Evolutionary conservation across 2,329 filamentous ascomycete genomes (phyloP).

Genomic region (Calonectria pseudoreteaudii): DNA sequence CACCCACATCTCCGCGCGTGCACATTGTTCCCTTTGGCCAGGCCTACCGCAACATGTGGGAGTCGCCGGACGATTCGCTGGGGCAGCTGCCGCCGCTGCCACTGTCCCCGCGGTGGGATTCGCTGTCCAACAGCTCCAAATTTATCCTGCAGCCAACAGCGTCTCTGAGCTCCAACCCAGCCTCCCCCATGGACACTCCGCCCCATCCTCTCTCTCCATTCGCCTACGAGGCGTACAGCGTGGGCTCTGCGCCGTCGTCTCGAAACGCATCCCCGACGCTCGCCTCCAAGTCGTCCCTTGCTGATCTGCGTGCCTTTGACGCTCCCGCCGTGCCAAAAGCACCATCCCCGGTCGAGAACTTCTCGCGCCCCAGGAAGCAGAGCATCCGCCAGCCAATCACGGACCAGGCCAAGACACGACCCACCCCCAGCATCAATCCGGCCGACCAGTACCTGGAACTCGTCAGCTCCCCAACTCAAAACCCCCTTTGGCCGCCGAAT

Average conservation of each 20-base stretch:
- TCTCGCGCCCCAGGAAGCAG: slow-evolving; percentile 68
- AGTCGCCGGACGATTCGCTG: slow-evolving; percentile 36
- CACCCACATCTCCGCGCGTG: slow-evolving; percentile 37
- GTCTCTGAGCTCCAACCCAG: slow-evolving; percentile 31
- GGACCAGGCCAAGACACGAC: slow-evolving; percentile 49
- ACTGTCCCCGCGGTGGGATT: slow-evolving; percentile 60
- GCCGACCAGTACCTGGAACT: slow-evolving; percentile 47
- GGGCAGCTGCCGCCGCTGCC: slow-evolving; percentile 50
- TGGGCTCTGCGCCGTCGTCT: slow-evolving; percentile 34
- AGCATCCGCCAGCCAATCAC: slow-evolving; percentile 60
- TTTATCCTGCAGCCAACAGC: slow-evolving; percentile 40
- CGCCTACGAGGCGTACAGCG: slow-evolving; percentile 38
- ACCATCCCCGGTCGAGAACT: slow-evolving; percentile 64
- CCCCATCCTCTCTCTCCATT: slow-evolving; percentile 42
- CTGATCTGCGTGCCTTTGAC: slow-evolving; percentile 51
- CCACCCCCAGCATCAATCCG: slow-evolving; percentile 42
- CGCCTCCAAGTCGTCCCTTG: slow-evolving; percentile 46
- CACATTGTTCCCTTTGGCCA: slow-evolving; percentile 39
- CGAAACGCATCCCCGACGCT: slow-evolving; percentile 47
- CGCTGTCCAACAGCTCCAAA: slow-evolving; percentile 45
- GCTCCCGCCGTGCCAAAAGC: slow-evolving; percentile 53
- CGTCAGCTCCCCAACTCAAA: slow-evolving; percentile 42
- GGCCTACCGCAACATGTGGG: slow-evolving; percentile 34
- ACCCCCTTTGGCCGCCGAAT: slow-evolving; percentile 52
- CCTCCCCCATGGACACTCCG: slow-evolving; percentile 40